Evolutionary conservation across 306 rosid species (phyloP).

Genomic region (Sphenostylis stenocarpa): DNA sequence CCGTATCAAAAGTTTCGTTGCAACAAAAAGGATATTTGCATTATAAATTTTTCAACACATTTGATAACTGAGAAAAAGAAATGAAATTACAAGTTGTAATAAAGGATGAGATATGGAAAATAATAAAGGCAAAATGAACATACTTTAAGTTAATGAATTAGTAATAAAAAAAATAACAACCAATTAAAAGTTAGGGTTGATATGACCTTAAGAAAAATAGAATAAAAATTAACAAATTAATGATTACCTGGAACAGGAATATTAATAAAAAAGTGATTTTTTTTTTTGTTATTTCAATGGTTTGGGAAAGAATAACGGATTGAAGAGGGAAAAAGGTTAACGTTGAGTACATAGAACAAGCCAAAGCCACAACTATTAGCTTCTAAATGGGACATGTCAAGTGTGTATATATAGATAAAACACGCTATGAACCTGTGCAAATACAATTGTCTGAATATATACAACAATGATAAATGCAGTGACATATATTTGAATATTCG

Average conservation of each 20-base stretch:
- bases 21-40: too few relatives aligned
- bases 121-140: not conserved
- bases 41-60: not conserved
- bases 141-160: too few relatives aligned
- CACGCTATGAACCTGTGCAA: not conserved
- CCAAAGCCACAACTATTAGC: not conserved
- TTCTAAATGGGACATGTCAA: not conserved
- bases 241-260: too few relatives aligned
- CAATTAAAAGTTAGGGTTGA: too few relatives aligned
- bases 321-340: not conserved
- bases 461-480: not conserved
- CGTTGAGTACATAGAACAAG: not conserved
- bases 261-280: not conserved
- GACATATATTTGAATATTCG: not conserved
- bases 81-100: not conserved
- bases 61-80: not conserved
- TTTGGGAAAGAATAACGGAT: not conserved
- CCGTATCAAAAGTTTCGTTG: too few relatives aligned
- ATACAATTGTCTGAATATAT: not conserved
- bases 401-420: not conserved
- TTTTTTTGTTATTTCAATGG: not conserved
- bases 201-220: too few relatives aligned
- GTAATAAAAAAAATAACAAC: too few relatives aligned
- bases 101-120: not conserved
- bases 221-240: not conserved